Conservation (phyloP, 441 rosid genomes). For the Codiaeum variegatum region DNA sequence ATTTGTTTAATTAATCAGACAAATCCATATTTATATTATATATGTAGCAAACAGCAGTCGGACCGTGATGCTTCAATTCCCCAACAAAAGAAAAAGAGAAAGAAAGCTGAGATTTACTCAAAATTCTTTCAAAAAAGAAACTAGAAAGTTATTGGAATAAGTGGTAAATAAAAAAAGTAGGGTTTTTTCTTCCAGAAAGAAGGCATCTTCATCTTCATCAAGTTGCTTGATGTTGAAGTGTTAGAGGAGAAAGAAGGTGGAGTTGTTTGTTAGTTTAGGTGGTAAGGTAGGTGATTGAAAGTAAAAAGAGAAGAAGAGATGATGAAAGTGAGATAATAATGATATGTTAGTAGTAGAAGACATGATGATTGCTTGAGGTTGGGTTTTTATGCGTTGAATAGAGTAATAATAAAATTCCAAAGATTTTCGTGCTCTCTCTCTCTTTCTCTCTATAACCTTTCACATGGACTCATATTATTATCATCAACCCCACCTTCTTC, state of each 20-base stretch:
- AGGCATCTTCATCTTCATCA: conserved; percentile 23
- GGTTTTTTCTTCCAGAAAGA: conserved; percentile 44
- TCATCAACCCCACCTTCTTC: conserved; percentile 25
- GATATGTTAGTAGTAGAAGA: conserved; percentile 34
- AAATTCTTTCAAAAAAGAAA: conserved; percentile 19
- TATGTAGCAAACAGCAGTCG: conserved; percentile 40
- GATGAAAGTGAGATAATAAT: conserved; percentile 36
- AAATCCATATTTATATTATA: not conserved
- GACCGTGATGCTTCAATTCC: conserved; percentile 77
- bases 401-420: conserved; percentile 26
- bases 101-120: conserved; percentile 21
- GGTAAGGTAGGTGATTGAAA: conserved; percentile 28
- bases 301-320: conserved; percentile 26
- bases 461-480: conserved; percentile 32
- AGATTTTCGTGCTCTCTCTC: conserved; percentile 24
- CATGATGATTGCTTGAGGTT: conserved; percentile 47
- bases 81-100: conserved; percentile 23
- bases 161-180: conserved; percentile 18
- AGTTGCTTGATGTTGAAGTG: conserved; percentile 15
- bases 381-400: conserved; percentile 22
- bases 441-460: conserved; percentile 19
- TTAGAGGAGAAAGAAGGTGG: conserved; percentile 3
- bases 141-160: conserved; percentile 14
- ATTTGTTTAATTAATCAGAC: too few relatives aligned
- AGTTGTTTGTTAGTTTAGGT: conserved; percentile 16